These are phyloP conservation scores for Peronosclerospora sorghi DNA, from an alignment of 352 stramenopile species.

Conservation along the genomic window DNA sequence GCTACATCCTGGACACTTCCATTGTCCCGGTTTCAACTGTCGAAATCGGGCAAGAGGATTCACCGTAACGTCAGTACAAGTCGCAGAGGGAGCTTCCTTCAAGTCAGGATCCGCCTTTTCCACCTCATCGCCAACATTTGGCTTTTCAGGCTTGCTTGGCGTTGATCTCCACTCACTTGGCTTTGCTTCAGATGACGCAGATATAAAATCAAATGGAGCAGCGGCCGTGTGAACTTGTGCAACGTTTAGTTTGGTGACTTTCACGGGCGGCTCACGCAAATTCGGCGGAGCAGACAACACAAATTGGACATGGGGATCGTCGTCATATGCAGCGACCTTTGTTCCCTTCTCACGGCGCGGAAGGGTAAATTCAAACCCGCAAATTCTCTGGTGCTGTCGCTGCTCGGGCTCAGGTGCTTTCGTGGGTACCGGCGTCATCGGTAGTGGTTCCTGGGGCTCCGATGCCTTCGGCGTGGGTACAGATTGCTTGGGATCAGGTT, in stretches of 20 bases:
- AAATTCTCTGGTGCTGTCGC: conserved; percentile 18
- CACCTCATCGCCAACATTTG: conserved; percentile 5
- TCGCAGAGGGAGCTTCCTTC: background rate
- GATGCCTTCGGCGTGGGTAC: too few species aligned
- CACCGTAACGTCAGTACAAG: conserved; percentile 10
- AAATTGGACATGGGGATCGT: conserved; percentile 41
- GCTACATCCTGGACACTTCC: conserved; percentile 71
- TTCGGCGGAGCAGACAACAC: conserved; percentile 51
- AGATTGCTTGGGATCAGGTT: too few species aligned
- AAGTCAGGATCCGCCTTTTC: conserved; percentile 2
- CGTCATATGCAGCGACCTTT: conserved; percentile 15
- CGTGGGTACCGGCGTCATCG: too few species aligned
- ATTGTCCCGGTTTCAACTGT: conserved; percentile 53
- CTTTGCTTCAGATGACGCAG: conserved; percentile 45
- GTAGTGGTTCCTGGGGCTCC: too few species aligned
- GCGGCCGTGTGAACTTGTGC: conserved; percentile 12
- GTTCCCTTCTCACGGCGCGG: conserved; percentile 10
- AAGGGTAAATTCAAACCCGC: conserved; percentile 47
- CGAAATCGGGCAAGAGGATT: conserved; percentile 61
- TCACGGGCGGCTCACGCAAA: conserved; percentile 44
- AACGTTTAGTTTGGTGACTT: conserved; percentile 19
- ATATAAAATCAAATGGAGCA: conserved; percentile 53
- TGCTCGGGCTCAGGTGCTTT: background rate
- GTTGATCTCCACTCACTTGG: conserved; percentile 26
- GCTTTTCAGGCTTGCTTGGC: conserved; percentile 10